These are phyloP conservation scores for Kernera saxatilis DNA, from an alignment of 345 rosid genomes.

Conservation along the genomic window DNA sequence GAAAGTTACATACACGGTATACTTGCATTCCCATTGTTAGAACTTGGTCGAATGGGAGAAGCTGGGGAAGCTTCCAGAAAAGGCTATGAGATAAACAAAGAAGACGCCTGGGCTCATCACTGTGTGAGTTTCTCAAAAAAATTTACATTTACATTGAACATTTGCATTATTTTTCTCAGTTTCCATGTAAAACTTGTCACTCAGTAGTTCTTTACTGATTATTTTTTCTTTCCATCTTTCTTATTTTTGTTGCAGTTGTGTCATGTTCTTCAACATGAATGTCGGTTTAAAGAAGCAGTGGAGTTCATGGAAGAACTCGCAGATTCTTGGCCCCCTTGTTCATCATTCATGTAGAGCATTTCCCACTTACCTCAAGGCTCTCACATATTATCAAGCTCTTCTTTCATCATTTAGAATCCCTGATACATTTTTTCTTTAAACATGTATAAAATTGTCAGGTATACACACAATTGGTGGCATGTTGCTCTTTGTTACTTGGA, in stretches of 20 bases:
- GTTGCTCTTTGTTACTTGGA: constrained; percentile 91
- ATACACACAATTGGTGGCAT: constrained; percentile 98
- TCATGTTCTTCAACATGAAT: constrained; percentile 79
- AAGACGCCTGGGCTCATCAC: constrained; percentile 86
- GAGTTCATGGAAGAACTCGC: constrained; percentile 74
- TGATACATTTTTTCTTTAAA: too few relatives aligned
- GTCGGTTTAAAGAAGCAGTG: constrained; percentile 79
- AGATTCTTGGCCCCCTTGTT: constrained; percentile 56
- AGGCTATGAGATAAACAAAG: constrained; percentile 62
- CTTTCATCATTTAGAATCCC: not conserved
- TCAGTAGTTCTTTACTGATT: not conserved
- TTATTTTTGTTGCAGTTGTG: constrained; percentile 53
- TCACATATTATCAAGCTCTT: not conserved
- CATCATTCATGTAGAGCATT: constrained; percentile 66
- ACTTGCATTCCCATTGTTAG: constrained; percentile 84
- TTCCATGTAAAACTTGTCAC: not conserved
- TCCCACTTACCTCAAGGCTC: not conserved
- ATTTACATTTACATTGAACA: not conserved
- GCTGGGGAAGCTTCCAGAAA: constrained; percentile 77
- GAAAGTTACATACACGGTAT: constrained; percentile 71
- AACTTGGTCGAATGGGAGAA: constrained; percentile 73
- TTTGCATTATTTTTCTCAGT: not conserved
- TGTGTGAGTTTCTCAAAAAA: constrained; percentile 48
- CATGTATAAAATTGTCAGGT: constrained; percentile 34
- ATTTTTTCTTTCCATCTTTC: not conserved